A percentile compares a stretch with the other conserved stretches of the same genome.
Conservation (phyloP, 208 protist species). For the Trichomonas vaginalis region DNA sequence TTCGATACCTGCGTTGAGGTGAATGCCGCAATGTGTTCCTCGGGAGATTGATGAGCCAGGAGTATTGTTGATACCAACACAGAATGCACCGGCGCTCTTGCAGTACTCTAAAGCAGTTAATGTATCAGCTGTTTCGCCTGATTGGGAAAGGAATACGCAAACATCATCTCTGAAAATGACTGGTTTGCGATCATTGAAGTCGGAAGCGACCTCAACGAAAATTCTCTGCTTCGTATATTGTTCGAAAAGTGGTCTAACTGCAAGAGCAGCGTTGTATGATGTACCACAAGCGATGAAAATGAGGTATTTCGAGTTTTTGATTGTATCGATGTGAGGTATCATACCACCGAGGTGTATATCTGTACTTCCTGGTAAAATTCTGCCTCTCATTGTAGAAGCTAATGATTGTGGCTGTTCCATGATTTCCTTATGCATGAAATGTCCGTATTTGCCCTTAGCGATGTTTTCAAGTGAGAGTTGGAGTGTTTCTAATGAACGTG, state of each 20-base stretch:
- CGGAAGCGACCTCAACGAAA: not conserved
- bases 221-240: not conserved
- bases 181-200: not conserved
- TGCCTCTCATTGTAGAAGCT: slow-evolving; percentile 19
- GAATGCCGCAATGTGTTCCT: slow-evolving; percentile 40
- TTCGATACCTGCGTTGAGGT: slow-evolving; percentile 48
- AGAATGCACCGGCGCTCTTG: slow-evolving; percentile 25
- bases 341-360: not conserved
- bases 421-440: slow-evolving; percentile 43
- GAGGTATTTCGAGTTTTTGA: not conserved
- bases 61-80: slow-evolving; percentile 43
- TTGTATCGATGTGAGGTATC: not conserved
- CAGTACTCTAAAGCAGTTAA: slow-evolving; percentile 33
- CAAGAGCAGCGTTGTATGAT: not conserved
- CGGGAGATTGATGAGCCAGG: slow-evolving; percentile 48
- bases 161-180: not conserved
- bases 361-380: not conserved
- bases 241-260: not conserved
- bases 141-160: slow-evolving; percentile 40
- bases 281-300: not conserved
- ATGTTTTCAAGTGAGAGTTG: not conserved
- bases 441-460: not conserved
- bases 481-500: not conserved
- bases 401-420: slow-evolving; percentile 46
- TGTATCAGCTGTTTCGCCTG: slow-evolving; percentile 50